Conservation (phyloP, 768 basidiomycete species). For the Crassisporium funariophilum region DNA sequence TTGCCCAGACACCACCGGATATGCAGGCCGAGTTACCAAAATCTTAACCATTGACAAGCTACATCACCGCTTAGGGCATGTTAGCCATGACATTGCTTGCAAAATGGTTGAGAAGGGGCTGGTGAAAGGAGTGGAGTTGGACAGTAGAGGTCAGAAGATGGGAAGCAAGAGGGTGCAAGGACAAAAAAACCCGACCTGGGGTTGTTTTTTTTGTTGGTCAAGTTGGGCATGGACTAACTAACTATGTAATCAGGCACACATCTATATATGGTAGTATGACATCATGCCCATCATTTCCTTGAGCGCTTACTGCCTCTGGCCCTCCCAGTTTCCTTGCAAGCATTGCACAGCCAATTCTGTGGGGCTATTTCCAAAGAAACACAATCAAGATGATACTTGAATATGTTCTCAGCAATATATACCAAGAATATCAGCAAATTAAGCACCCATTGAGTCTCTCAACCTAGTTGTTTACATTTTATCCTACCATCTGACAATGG, state of each 20-base stretch:
- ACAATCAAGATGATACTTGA: neutral
- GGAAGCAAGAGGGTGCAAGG: too few species aligned
- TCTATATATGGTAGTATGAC: too few species aligned
- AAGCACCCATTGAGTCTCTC: neutral
- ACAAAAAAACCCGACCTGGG: too few species aligned
- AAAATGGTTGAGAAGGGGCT: conserved; percentile 22
- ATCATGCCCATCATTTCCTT: too few species aligned
- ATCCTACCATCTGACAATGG: neutral
- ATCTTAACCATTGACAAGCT: conserved; percentile 25
- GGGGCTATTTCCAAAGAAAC: neutral
- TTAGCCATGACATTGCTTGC: conserved; percentile 19
- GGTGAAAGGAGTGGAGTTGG: conserved; percentile 23
- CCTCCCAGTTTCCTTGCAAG: too few species aligned
- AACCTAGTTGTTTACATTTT: neutral
- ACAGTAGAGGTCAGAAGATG: too few species aligned
- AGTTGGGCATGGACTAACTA: too few species aligned
- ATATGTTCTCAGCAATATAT: neutral
- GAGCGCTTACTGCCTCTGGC: too few species aligned
- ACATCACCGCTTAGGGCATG: conserved; percentile 28
- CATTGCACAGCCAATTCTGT: too few species aligned
- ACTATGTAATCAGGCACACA: too few species aligned
- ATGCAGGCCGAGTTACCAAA: conserved; percentile 11
- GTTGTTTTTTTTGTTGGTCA: too few species aligned
- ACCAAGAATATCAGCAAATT: neutral
- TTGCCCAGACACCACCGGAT: conserved; percentile 6